phyloP scores from a whole-genome alignment of 108 stramenopile genomes.

The Stephanodiscus triporus region DNA sequence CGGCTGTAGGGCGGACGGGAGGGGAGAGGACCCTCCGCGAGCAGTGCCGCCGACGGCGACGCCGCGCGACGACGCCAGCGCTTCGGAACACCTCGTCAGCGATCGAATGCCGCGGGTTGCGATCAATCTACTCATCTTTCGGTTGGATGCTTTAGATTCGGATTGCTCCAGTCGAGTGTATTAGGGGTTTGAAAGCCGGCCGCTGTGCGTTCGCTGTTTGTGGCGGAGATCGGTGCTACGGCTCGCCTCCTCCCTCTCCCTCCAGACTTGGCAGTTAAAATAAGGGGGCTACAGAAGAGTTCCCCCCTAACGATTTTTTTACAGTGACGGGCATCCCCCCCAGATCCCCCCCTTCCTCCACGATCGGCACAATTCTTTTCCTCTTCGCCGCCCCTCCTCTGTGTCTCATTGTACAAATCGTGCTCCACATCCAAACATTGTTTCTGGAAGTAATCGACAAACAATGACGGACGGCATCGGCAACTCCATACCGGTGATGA shows the following conservation, averaged over 20 bases:
- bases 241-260: too few species aligned
- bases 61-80: not conserved
- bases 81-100: conserved; percentile 11
- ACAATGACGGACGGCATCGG: conserved; percentile 17
- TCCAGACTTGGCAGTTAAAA: too few species aligned
- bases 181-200: too few species aligned
- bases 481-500: conserved; percentile 77
- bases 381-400: not conserved
- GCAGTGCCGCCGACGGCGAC: not conserved
- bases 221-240: too few species aligned
- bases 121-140: conserved; percentile 23
- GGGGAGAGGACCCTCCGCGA: too few species aligned
- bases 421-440: too few species aligned
- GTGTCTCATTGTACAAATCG: too few species aligned
- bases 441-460: not conserved
- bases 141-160: not conserved
- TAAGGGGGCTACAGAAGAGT: too few species aligned
- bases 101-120: conserved; percentile 21
- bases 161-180: too few species aligned
- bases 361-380: not conserved
- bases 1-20: not conserved
- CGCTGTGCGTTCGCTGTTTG: too few species aligned
- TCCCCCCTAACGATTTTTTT: too few species aligned
- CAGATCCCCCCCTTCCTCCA: not conserved
- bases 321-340: too few species aligned